Evolutionary conservation across 768 basidiomycete genomes (phyloP), one percentile per base, ranked within the genome.

Genomic region (Suillus placidus): DNA sequence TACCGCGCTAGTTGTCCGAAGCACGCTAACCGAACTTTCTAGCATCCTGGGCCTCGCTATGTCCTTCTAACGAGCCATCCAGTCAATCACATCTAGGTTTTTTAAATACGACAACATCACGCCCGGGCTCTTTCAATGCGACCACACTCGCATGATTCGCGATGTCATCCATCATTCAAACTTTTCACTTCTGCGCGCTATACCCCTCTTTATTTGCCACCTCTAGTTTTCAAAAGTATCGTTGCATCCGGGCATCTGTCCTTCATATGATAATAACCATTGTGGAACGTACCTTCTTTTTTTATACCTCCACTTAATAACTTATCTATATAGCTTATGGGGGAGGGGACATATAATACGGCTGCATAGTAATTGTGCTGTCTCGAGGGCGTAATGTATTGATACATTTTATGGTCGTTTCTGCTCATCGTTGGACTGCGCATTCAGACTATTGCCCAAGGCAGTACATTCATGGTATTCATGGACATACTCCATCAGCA

Each of bases 41-140:
- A 77, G 72, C 38, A 43, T 67, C 70, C 8, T 76, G 74, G 74
- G 20, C 34, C 14, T 35, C 49, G 12, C 35, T 75, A 23, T 77
- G 76, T 55, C 61, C 32, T 6, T 14, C 66, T 16, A 32, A 47
- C 23, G 23, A 52, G 2, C 1, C 40, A 18, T 65, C 54, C 47
- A 64, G 54, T 42, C 62, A 67, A 26, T 57, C 64, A 23, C 16
- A 7, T 32, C 2, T 63, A 8, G 66, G 45, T 18, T n/a, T 40
- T 2, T 34, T 52, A 7, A 34, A 30, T 10, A 30, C 37, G n/a
- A 6, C 43, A 9, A 20, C n/a, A 49, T 49, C 64, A 23, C 16
- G 6, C 37, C 3, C 55, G n/a, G 62, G 45, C 9, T 26, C 40
- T 2, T 34, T 49, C n/a, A 42, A 30, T 14, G 18, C 26, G 32